phyloP scores from a whole-genome alignment of 2,329 filamentous ascomycete genomes.

The Nothomitra cinnamomea region DNA sequence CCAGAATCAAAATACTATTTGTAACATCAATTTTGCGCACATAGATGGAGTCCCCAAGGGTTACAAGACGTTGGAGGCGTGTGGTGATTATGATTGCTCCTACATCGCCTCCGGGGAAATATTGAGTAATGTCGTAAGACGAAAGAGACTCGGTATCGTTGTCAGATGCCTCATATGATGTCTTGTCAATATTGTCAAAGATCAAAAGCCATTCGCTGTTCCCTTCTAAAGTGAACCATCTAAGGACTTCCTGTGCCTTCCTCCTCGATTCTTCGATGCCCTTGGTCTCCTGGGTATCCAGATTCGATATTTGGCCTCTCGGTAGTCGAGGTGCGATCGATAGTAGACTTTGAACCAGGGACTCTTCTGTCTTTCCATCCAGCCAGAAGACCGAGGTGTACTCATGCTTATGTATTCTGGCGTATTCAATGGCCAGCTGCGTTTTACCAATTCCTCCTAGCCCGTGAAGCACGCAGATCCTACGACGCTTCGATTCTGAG shows the following conservation, averaged over 20 bases:
- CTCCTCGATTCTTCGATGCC: slow-evolving; percentile 9
- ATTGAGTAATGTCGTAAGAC: slow-evolving; percentile 14
- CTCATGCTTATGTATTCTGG: slow-evolving; percentile 10
- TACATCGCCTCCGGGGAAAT: slow-evolving; percentile 14
- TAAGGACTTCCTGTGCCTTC: slow-evolving; percentile 14
- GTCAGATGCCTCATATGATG: slow-evolving; percentile 7
- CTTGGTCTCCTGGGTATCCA: slow-evolving; percentile 6
- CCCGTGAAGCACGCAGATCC: slow-evolving; percentile 14
- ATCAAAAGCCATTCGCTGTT: slow-evolving; percentile 21
- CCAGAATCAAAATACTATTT: slow-evolving; percentile 15
- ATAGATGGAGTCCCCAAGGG: slow-evolving; percentile 12
- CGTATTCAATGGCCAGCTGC: slow-evolving; percentile 14
- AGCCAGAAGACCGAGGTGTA: slow-evolving; percentile 21
- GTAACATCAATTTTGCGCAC: slow-evolving; percentile 13
- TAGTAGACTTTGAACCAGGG: slow-evolving; percentile 17
- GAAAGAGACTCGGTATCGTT: slow-evolving; percentile 9
- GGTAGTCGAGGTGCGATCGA: slow-evolving; percentile 12
- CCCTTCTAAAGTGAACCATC: slow-evolving; percentile 15
- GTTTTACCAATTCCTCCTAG: slow-evolving; percentile 19
- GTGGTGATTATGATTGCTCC: slow-evolving; percentile 18
- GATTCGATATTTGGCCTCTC: slow-evolving; percentile 12
- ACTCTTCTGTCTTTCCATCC: slow-evolving; percentile 17
- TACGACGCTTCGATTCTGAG: slow-evolving; percentile 5
- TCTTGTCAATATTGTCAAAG: slow-evolving; percentile 20
- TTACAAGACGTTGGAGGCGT: slow-evolving; percentile 11